Conservation (phyloP, 2,329 filamentous ascomycete species). For the Ambrosiella beaveri region DNA sequence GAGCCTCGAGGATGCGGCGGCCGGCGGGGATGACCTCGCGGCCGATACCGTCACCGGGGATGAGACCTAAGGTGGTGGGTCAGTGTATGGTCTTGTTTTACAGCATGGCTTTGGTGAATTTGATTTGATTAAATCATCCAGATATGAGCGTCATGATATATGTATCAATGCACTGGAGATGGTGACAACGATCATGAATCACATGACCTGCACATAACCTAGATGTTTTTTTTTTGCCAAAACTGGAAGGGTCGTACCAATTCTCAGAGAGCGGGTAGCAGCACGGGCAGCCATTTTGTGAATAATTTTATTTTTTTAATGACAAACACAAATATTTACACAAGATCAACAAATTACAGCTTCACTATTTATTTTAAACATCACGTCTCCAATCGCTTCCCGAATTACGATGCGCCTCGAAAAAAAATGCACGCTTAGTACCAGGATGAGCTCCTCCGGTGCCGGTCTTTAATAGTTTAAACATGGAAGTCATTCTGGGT, state of each 20-base stretch:
- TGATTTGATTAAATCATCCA: too few relatives aligned
- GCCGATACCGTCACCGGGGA: constrained; percentile 95
- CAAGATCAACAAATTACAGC: too few relatives aligned
- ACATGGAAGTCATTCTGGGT: too few relatives aligned
- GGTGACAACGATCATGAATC: not conserved
- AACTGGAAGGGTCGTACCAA: constrained; percentile 32
- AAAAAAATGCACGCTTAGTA: too few relatives aligned
- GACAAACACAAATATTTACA: not conserved
- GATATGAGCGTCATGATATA: not conserved
- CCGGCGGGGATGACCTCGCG: constrained; percentile 95
- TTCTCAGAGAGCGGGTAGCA: constrained; percentile 33
- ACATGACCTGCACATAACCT: not conserved
- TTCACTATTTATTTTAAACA: too few relatives aligned
- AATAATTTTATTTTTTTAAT: not conserved
- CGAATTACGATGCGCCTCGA: too few relatives aligned
- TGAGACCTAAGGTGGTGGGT: constrained; percentile 48
- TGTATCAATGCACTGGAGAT: not conserved
- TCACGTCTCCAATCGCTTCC: too few relatives aligned
- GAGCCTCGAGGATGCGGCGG: constrained; percentile 76
- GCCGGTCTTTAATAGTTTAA: too few relatives aligned
- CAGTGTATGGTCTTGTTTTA: too few relatives aligned
- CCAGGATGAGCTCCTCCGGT: too few relatives aligned
- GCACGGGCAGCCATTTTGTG: constrained; percentile 41
- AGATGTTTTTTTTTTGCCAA: not conserved
- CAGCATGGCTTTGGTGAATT: too few relatives aligned